Evolutionary conservation across 768 basidiomycete genomes (phyloP).

Genomic region (Dioszegia crocea): DNA sequence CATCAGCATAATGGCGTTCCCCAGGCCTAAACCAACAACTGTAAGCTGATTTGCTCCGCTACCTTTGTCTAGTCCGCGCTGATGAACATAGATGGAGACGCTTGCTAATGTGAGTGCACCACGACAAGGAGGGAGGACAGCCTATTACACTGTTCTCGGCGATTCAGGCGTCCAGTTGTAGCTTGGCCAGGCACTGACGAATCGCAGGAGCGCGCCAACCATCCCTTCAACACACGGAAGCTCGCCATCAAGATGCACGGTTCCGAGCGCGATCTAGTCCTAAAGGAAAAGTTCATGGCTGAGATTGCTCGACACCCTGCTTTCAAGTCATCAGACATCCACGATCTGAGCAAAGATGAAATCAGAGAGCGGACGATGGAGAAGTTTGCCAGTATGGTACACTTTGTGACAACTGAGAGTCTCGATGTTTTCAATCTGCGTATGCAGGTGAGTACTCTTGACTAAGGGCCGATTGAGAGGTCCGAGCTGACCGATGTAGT

Average conservation of each 20-base stretch:
- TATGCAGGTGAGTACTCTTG: conserved; percentile 48
- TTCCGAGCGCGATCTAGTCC: conserved; percentile 41
- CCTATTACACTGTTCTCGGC: too few relatives aligned
- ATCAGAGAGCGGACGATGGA: conserved; percentile 52
- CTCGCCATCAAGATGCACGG: conserved; percentile 49
- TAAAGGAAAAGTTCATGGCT: conserved; percentile 50
- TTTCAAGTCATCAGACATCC: conserved; percentile 51
- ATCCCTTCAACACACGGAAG: conserved; percentile 46
- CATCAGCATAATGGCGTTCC: conserved; percentile 38
- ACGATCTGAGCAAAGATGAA: conserved; percentile 50
- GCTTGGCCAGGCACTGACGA: background rate
- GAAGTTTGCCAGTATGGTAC: conserved; percentile 50
- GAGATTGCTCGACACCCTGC: conserved; percentile 51
- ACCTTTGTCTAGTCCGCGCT: background rate
- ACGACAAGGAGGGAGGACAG: too few relatives aligned
- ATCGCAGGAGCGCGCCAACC: conserved; percentile 43
- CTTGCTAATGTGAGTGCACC: conserved; percentile 43
- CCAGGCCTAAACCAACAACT: conserved; percentile 42
- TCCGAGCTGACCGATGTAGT: conserved; percentile 11
- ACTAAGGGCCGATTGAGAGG: background rate
- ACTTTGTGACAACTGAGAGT: conserved; percentile 52
- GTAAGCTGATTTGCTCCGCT: conserved; percentile 21
- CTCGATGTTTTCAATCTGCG: conserved; percentile 51
- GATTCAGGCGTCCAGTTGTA: background rate
- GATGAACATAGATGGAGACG: conserved; percentile 40